Base-by-base conservation (phyloP, 1,284 basidiomycete genomes). In the Cryptococcus hybrid region DNA sequence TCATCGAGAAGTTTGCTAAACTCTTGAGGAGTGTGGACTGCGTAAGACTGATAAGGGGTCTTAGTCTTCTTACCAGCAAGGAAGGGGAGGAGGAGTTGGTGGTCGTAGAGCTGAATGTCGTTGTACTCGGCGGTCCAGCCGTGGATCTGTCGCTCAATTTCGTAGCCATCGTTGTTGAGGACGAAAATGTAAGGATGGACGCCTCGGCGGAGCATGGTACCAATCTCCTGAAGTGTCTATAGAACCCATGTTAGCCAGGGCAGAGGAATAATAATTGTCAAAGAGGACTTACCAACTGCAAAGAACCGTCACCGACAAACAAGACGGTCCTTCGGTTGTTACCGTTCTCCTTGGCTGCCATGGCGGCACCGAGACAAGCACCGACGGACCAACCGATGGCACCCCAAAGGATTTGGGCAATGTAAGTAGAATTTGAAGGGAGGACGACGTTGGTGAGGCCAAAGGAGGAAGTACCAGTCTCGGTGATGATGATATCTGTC, bases 161-260 rank as follows among this genome's bases (percentile, higher is more conserved):
- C 87, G 75, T 92, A 93, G 0, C 93, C 93, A 54, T 85, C 85
- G 78, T 96, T 94, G 81, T 93, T 92, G 57, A 96, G 80, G 12
- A 97, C 81, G 54, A 80, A 81, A 47, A 81, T 62, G 65, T 79
- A 78, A 0, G 80, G 79, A 51, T 63, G 72, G 30, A 80, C 66
- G 15, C 74, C 75, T 48, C 73, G 68, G 48, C 78, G 70, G 51
- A 82, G 72, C 79, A 82, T 80, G 1, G 80, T 82, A 8, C 78
- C 77, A 51, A 83, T 76, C 65, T 82, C 81, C 64, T 82, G 81
- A 2, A 74, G 51, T 4, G 74, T 75, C 72, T 75, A 54, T 4
- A 36, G 15, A 12, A 36, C 7, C 9, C 15, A 36, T 24, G 38
- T 54, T 54, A 61, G 54, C 51, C 3, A 46, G 38, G 6, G 18